Percentiles rank a stretch among this genome's conserved stretches.
phyloP scores from a whole-genome alignment of 371 early-diverging fungal genomes.

The Basidiobolus meristosporus region DNA sequence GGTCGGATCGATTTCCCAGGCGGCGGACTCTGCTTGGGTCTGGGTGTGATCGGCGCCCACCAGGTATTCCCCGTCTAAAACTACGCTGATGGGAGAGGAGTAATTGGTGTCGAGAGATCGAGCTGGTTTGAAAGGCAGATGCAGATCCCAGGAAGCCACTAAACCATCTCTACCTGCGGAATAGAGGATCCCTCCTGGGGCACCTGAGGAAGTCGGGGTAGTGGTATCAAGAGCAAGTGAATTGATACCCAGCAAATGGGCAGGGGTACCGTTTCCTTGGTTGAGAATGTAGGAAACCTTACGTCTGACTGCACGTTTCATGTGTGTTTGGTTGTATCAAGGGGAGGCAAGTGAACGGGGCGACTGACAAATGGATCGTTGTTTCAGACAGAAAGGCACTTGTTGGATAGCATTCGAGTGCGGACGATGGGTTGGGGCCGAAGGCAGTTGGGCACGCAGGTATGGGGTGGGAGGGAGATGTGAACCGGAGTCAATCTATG shows the following conservation, averaged over 20 bases:
- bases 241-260: conserved; percentile 56
- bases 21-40: background rate
- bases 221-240: conserved; percentile 42
- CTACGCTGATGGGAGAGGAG: background rate
- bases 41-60: background rate
- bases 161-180: conserved; percentile 81
- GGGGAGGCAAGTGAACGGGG: no score
- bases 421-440: no score
- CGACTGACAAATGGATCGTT: no score
- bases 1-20: background rate
- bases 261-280: conserved; percentile 2
- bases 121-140: conserved; percentile 10
- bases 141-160: conserved; percentile 71
- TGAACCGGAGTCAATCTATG: no score
- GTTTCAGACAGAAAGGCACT: no score
- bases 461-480: no score
- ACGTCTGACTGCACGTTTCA: no score
- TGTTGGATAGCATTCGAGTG: no score
- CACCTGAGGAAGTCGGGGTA: conserved; percentile 3
- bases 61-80: background rate
- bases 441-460: no score
- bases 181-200: conserved; percentile 46
- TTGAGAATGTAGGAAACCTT: background rate
- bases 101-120: background rate
- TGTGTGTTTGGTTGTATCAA: no score